Percentiles rank a stretch among this genome's conserved stretches.
These are phyloP conservation scores for Microdochium trichocladiopsis DNA, from an alignment of 2,329 filamentous ascomycete species.

Conservation along the genomic window DNA sequence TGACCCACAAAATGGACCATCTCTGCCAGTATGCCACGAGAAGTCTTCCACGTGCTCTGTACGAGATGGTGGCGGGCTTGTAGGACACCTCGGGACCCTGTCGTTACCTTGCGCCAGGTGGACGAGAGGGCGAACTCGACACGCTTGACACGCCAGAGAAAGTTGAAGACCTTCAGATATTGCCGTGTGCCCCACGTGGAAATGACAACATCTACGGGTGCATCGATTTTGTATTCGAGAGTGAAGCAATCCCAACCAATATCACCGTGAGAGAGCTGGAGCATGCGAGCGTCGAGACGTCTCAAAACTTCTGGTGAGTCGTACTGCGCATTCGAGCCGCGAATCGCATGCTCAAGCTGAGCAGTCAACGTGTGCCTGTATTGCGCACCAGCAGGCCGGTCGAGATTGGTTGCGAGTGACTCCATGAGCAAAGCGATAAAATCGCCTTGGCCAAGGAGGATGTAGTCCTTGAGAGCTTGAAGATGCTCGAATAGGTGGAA, in stretches of 20 bases:
- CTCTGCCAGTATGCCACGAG: constrained; percentile 82
- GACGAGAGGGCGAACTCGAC: constrained; percentile 90
- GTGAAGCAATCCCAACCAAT: constrained; percentile 99
- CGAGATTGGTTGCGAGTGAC: constrained; percentile 84
- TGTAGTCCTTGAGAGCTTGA: constrained; percentile 86
- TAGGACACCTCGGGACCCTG: constrained; percentile 84
- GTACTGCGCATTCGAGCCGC: constrained; percentile 94
- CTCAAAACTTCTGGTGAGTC: constrained; percentile 88
- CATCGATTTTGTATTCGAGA: constrained; percentile 95
- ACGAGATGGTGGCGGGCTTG: constrained; percentile 64
- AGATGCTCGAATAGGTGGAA: constrained; percentile 94
- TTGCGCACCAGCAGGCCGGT: constrained; percentile 91
- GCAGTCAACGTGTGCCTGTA: constrained; percentile 95
- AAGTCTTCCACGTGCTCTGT: constrained; percentile 79
- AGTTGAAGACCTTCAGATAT: constrained; percentile 98
- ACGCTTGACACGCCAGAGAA: constrained; percentile 95
- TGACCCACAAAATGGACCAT: constrained; percentile 99
- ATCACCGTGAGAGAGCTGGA: constrained; percentile 91
- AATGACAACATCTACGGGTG: constrained; percentile 93
- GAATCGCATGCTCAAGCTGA: constrained; percentile 95
- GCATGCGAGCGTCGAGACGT: constrained; percentile 92
- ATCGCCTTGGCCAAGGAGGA: constrained; percentile 90
- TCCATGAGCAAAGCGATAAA: constrained; percentile 98
- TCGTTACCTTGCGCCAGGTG: constrained; percentile 95
- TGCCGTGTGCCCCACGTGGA: constrained; percentile 93